phyloP scores from a whole-genome alignment of 106 monocot genomes.

The Ottelia alismoides region DNA sequence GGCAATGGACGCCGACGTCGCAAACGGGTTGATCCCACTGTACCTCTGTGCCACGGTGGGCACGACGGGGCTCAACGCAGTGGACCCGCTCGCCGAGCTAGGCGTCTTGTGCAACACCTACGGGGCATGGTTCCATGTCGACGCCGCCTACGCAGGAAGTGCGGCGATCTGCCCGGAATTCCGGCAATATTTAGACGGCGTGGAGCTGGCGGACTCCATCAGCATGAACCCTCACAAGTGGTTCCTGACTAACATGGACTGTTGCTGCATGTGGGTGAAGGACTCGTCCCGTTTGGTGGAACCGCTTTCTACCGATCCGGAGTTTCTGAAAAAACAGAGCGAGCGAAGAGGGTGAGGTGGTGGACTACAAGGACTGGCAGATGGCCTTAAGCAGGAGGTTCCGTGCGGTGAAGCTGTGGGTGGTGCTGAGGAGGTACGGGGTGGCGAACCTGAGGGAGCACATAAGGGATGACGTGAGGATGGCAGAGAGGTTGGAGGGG shows the following conservation, averaged over 20 bases:
- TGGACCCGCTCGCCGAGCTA: conserved; percentile 22
- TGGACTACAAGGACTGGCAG: conserved; percentile 57
- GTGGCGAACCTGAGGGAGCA: conserved; percentile 16
- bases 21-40: conserved; percentile 23
- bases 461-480: conserved; percentile 20
- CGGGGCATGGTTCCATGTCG: conserved; percentile 41
- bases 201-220: conserved; percentile 30
- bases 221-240: conserved; percentile 55
- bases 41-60: conserved; percentile 51
- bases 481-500: conserved; percentile 19
- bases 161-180: conserved; percentile 53
- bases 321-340: conserved; percentile 40
- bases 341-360: conserved; percentile 37
- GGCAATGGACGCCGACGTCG: conserved; percentile 24
- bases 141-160: conserved; percentile 53
- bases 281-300: conserved; percentile 3
- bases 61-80: conserved; percentile 35
- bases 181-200: conserved; percentile 28
- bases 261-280: conserved; percentile 37
- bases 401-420: conserved; percentile 31
- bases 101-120: conserved; percentile 12
- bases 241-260: conserved; percentile 37
- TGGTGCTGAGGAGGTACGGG: conserved; percentile 28
- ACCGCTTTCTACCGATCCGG: conserved; percentile 27
- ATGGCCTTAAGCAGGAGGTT: conserved; percentile 45